Percentiles rank a stretch among this genome's conserved stretches.
Evolutionary conservation across 1,139 yeast species (phyloP).

Genomic region (Candida sp.): DNA sequence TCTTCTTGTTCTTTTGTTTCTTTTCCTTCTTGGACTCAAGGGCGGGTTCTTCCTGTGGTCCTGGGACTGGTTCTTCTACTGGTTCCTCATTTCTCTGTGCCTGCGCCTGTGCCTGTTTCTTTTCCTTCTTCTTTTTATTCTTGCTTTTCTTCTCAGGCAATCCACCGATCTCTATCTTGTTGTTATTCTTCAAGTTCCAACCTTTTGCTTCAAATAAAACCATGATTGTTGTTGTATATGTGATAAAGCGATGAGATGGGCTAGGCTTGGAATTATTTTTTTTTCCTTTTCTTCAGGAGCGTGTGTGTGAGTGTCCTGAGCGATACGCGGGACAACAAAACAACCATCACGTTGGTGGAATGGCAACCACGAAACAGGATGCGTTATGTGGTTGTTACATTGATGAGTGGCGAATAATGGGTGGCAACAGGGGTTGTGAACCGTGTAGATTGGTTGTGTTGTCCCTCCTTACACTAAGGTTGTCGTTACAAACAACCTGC

Average conservation of each 20-base stretch:
- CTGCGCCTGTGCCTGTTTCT: conserved; percentile 16
- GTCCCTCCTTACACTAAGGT: too few species aligned
- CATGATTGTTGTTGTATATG: conserved; percentile 36
- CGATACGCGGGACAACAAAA: too few species aligned
- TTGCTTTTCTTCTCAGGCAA: conserved; percentile 34
- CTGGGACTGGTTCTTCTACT: conserved; percentile 5
- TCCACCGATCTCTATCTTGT: conserved; percentile 51
- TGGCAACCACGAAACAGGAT: too few species aligned
- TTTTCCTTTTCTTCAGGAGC: neutral
- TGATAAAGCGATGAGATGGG: conserved; percentile 1
- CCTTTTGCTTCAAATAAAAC: conserved; percentile 82
- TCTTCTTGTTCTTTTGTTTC: conserved; percentile 12
- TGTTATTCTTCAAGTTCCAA: conserved; percentile 67
- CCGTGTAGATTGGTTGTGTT: too few species aligned
- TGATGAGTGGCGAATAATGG: too few species aligned
- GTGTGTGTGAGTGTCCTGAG: too few species aligned
- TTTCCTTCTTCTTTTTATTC: conserved; percentile 21
- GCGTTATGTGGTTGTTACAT: too few species aligned
- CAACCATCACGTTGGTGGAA: too few species aligned
- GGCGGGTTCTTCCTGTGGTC: conserved; percentile 9
- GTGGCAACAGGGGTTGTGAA: too few species aligned
- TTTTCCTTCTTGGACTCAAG: conserved; percentile 6
- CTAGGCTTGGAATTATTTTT: neutral
- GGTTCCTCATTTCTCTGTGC: conserved; percentile 12
- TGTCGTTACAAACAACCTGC: too few species aligned